phyloP scores from a whole-genome alignment of 805 yeast genomes.

The Brettanomyces sp. region DNA sequence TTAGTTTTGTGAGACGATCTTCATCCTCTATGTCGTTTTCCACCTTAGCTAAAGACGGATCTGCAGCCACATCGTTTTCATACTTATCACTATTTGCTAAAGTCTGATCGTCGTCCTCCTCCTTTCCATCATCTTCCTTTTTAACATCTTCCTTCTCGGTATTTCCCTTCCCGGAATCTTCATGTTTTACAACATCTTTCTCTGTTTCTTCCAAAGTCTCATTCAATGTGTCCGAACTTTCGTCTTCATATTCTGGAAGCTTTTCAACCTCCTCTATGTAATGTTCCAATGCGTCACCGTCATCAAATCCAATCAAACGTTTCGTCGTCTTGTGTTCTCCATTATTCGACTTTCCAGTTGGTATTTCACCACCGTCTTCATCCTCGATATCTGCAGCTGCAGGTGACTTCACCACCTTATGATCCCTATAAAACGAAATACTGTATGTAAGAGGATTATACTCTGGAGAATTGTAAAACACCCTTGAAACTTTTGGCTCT shows the following conservation, averaged over 20 bases:
- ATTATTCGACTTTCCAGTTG: background rate
- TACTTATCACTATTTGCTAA: background rate
- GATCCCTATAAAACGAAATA: conserved; percentile 7
- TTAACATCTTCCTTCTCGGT: background rate
- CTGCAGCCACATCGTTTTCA: conserved; percentile 5
- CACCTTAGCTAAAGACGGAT: background rate
- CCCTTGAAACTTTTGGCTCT: conserved; percentile 8
- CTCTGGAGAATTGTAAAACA: conserved; percentile 10
- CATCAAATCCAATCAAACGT: conserved; percentile 13
- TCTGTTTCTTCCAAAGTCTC: background rate
- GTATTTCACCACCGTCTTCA: too few relatives aligned
- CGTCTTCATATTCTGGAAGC: conserved; percentile 5
- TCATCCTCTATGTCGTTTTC: conserved; percentile 2
- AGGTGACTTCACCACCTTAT: conserved; percentile 1
- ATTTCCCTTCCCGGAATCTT: background rate
- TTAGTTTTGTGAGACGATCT: background rate
- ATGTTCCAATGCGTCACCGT: conserved; percentile 12
- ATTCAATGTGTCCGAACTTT: conserved; percentile 4
- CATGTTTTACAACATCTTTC: background rate
- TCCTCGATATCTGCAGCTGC: background rate
- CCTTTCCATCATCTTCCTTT: background rate
- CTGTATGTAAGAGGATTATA: conserved; percentile 10
- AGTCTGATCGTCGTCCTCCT: background rate
- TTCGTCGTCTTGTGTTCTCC: background rate
- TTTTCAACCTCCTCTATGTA: conserved; percentile 10